Percentiles rank a stretch among this genome's conserved stretches.
These are phyloP conservation scores for Xanthoconium separans DNA, from an alignment of 1,284 basidiomycete species.

Conservation along the genomic window DNA sequence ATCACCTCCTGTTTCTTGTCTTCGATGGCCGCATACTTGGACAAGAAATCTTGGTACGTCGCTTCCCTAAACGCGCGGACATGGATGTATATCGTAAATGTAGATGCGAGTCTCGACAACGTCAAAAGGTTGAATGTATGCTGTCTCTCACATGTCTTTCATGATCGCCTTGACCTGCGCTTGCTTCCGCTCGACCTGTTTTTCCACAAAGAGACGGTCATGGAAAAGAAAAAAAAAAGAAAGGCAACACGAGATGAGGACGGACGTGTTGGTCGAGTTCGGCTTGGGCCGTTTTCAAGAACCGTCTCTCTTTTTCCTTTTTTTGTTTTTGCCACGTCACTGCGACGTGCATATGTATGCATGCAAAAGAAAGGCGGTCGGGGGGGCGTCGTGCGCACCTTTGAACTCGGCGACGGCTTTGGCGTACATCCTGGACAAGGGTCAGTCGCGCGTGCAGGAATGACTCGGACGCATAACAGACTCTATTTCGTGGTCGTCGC, in stretches of 20 bases:
- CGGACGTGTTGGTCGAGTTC: slow-evolving; percentile 34
- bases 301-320: slow-evolving; percentile 34
- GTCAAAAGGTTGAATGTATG: slow-evolving; percentile 5
- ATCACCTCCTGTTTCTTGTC: slow-evolving; percentile 31
- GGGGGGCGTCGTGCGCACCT: slow-evolving; percentile 15
- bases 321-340: slow-evolving; percentile 42
- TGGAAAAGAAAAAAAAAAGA: not conserved
- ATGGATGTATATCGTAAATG: too few relatives aligned
- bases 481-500: slow-evolving; percentile 32
- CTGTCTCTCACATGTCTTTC: slow-evolving; percentile 23
- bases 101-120: too few relatives aligned
- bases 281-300: slow-evolving; percentile 27
- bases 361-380: not conserved
- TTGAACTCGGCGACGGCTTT: slow-evolving; percentile 34
- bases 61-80: slow-evolving; percentile 14
- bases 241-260: not conserved
- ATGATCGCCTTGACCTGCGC: slow-evolving; percentile 21
- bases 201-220: not conserved
- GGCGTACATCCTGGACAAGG: too few relatives aligned
- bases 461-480: slow-evolving; percentile 2
- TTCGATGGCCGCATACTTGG: slow-evolving; percentile 24
- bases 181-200: slow-evolving; percentile 24
- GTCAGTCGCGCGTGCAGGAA: not conserved
- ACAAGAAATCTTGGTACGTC: slow-evolving; percentile 29
- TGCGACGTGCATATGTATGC: too few relatives aligned